Percentiles rank a stretch among this genome's conserved stretches.
Evolutionary conservation across 441 rosid species (phyloP).

Genomic region (Pelargonium hybrid): DNA sequence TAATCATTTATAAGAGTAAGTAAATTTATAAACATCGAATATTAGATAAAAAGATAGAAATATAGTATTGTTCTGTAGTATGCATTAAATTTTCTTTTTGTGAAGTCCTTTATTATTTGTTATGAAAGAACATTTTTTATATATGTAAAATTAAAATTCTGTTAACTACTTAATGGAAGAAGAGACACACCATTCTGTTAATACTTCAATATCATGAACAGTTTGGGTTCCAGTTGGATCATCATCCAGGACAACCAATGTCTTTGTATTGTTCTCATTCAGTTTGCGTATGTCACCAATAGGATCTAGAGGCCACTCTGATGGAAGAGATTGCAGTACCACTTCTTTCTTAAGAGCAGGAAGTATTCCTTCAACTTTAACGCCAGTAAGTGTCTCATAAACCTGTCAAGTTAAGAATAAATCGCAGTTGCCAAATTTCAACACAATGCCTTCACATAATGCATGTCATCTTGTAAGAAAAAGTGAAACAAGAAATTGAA

Average conservation of each 20-base stretch:
- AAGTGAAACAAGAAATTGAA: background rate
- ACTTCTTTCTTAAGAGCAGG: conserved; percentile 59
- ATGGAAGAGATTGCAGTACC: conserved; percentile 62
- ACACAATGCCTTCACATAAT: background rate
- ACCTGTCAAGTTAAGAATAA: conserved; percentile 35
- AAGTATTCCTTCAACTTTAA: conserved; percentile 77
- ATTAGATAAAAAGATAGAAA: background rate
- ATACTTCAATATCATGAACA: conserved; percentile 86
- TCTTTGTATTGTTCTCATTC: conserved; percentile 52
- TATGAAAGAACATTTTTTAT: background rate
- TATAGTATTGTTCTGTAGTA: background rate
- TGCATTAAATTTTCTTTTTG: too few relatives aligned
- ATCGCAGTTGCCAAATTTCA: background rate
- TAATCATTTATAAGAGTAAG: background rate
- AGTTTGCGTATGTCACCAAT: conserved; percentile 50
- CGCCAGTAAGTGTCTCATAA: conserved; percentile 74
- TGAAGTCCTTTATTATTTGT: background rate
- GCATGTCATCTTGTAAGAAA: background rate
- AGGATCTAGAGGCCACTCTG: conserved; percentile 83
- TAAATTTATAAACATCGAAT: background rate
- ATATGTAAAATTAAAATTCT: background rate
- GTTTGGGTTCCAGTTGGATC: conserved; percentile 99
- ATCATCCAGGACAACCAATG: conserved; percentile 88
- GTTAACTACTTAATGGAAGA: background rate
- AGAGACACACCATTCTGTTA: conserved; percentile 82